These are phyloP conservation scores for Pseudogymnoascus sp. DNA, from an alignment of 2,329 filamentous ascomycete species.

Conservation along the genomic window DNA sequence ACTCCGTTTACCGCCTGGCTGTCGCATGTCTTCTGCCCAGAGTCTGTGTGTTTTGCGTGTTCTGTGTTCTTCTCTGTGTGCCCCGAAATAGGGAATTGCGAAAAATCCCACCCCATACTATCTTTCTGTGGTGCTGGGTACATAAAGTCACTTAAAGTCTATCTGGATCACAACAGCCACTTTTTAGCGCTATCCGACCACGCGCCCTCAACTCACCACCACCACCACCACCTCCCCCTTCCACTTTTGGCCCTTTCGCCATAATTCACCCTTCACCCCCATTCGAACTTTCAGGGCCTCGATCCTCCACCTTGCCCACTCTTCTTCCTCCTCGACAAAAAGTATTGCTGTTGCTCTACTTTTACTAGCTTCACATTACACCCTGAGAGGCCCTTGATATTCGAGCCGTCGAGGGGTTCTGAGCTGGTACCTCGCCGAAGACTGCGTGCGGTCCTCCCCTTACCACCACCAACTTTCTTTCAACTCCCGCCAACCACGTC, in stretches of 20 bases:
- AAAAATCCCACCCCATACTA: background rate
- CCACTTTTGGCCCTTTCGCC: slow-evolving; percentile 1
- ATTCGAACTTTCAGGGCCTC: background rate
- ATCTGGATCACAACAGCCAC: slow-evolving; percentile 4
- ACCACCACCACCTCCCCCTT: background rate
- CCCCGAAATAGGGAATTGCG: background rate
- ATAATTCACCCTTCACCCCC: background rate
- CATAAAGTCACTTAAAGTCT: background rate
- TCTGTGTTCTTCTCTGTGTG: background rate
- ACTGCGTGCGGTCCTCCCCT: slow-evolving; percentile 1
- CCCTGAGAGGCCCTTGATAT: background rate
- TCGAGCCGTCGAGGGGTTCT: background rate
- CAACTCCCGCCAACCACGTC: background rate
- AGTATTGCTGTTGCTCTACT: background rate
- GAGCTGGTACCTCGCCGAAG: slow-evolving; percentile 2
- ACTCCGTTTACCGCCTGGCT: background rate
- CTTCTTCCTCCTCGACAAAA: background rate
- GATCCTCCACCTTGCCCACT: background rate
- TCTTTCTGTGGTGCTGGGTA: background rate
- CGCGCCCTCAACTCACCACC: background rate
- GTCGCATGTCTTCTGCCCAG: background rate
- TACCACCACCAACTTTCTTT: background rate
- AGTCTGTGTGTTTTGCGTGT: background rate
- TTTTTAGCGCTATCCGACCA: background rate
- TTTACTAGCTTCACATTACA: background rate